Evolutionary conservation across 495 filamentous ascomycete species (phyloP), one percentile per base, ranked within the genome.

Genomic region (Lineolata rhizophorae): DNA sequence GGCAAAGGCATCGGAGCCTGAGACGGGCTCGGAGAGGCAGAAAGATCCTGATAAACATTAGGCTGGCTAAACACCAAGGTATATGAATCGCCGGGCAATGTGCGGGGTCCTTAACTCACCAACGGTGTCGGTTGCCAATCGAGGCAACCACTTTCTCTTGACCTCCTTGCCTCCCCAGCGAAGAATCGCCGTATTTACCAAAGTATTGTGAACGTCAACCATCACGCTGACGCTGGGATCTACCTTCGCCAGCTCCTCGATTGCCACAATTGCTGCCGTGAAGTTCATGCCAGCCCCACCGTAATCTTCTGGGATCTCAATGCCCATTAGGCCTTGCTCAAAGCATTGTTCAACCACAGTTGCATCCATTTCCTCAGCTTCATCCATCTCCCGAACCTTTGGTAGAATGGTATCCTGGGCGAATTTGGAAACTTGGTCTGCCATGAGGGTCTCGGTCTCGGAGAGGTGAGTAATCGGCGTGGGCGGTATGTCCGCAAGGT

Each of bases 211-310:
- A 18, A 94, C 84, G 50, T 94, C 84, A 11, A 75, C 72, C 63
- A 94, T 56, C 35, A 94, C 84, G 48, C 78, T 83, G 26, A 95
- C 87, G 34, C 78, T 87, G 20, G 87, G 87, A 49, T 99, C 87
- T 15, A 95, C 74, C 33, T 81, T 70, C 2, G 90, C 87, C 34
- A 95, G 58, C 59, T 99, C 90, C 57, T 99, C 87, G 48, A 99
- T 95, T 8, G 79, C 85, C 29, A 95, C 72, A 48, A 95, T 91
- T 6, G 81, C 87, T 0, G 84, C 56, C 4, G 90, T 95, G 55
- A 99, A 99, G 64, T 94, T 92, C 87, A 95, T 95, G 29, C 82
- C 87, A 3, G 87, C 75, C 11, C 87, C 87, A 33, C 87, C 87
- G 47, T 75, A 95, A 49, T 94, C 83, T 54, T 99, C 90, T 17